Evolutionary conservation across 1,139 yeast genomes (phyloP).

Genomic region (Kurtzmaniella natalensis): DNA sequence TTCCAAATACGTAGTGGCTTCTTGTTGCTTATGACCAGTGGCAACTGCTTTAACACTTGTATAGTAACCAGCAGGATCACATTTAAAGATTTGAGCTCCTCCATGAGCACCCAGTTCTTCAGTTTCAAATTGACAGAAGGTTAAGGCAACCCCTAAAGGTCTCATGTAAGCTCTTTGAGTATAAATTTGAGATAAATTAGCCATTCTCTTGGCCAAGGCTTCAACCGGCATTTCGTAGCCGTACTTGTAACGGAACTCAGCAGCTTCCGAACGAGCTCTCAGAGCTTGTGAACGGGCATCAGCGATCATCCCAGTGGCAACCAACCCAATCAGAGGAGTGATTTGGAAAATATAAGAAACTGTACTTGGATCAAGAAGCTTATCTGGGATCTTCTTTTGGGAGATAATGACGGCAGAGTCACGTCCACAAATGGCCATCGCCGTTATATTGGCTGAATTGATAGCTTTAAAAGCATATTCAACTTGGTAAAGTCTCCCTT

Average conservation of each 20-base stretch:
- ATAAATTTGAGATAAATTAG: slow-evolving; percentile 88
- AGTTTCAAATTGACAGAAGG: slow-evolving; percentile 67
- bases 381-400: slow-evolving; percentile 95
- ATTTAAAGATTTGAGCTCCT: slow-evolving; percentile 89
- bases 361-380: slow-evolving; percentile 79
- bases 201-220: slow-evolving; percentile 90
- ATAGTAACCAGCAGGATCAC: slow-evolving; percentile 97
- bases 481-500: slow-evolving; percentile 94
- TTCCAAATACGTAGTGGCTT: slow-evolving; percentile 85
- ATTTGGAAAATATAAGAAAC: slow-evolving; percentile 83
- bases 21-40: slow-evolving; percentile 97
- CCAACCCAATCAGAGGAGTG: slow-evolving; percentile 80
- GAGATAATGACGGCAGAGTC: slow-evolving; percentile 88
- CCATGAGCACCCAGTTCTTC: slow-evolving; percentile 61
- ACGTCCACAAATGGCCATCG: slow-evolving; percentile 81
- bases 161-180: slow-evolving; percentile 99
- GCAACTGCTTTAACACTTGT: slow-evolving; percentile 90
- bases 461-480: slow-evolving; percentile 98
- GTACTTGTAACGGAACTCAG: slow-evolving; percentile 88
- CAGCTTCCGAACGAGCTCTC: slow-evolving; percentile 90
- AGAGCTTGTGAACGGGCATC: slow-evolving; percentile 90
- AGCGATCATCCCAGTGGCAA: slow-evolving; percentile 94
- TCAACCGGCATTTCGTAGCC: slow-evolving; percentile 98
- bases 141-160: slow-evolving; percentile 90
- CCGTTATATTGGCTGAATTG: slow-evolving; percentile 86